These are phyloP conservation scores for Pythium insidiosum DNA, from an alignment of 352 stramenopile genomes.

Conservation along the genomic window DNA sequence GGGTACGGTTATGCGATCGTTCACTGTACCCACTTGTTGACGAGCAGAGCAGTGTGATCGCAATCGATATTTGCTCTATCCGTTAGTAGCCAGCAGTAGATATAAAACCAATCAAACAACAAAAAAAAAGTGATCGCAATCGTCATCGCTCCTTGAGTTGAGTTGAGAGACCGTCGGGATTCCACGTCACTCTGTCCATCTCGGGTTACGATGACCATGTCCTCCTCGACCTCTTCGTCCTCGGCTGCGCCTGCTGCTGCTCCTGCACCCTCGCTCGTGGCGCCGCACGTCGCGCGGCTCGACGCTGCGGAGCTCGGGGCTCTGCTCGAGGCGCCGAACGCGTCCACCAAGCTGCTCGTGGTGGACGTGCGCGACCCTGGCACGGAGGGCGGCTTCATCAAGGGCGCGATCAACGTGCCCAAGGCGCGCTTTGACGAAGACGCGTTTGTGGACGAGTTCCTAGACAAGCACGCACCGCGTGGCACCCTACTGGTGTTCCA, in stretches of 20 bases:
- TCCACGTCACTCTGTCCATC: no score
- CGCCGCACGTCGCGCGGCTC: slow-evolving; percentile 13
- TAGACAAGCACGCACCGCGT: slow-evolving; percentile 12
- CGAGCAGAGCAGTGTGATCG: not conserved
- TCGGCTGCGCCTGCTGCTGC: not conserved
- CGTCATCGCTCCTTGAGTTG: no score
- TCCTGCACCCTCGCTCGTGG: slow-evolving; percentile 11
- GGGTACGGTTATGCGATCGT: no score
- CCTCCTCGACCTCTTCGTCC: not conserved
- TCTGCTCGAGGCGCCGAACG: slow-evolving; percentile 4
- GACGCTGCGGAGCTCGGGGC: slow-evolving; percentile 16
- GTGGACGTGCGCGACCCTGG: slow-evolving; percentile 24
- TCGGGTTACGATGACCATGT: no score
- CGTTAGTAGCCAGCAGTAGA: no score
- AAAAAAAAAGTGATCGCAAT: no score
- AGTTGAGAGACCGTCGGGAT: no score
- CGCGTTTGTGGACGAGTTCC: slow-evolving; percentile 21
- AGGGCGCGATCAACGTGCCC: slow-evolving; percentile 23
- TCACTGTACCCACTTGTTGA: no score
- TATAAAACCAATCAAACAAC: no score
- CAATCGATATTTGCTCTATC: no score
- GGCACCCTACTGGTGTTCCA: slow-evolving; percentile 25
- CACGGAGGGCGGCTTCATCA: slow-evolving; percentile 24
- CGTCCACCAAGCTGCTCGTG: slow-evolving; percentile 5
- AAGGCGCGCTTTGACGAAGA: slow-evolving; percentile 24